These are phyloP conservation scores for Mangifera indica DNA, from an alignment of 345 rosid genomes.

Conservation along the genomic window DNA sequence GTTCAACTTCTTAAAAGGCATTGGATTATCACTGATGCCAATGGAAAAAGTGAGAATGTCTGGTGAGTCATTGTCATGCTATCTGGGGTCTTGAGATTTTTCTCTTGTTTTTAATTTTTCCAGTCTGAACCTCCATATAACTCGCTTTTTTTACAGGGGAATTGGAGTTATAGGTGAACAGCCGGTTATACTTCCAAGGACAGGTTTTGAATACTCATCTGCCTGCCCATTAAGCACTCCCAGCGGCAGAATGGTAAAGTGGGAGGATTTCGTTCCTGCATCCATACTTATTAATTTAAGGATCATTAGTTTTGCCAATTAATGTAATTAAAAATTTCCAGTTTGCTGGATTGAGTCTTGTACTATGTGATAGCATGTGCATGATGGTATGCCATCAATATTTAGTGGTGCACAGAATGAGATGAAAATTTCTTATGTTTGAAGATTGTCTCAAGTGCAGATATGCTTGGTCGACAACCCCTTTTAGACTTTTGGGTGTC, in stretches of 20 bases:
- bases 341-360: not conserved
- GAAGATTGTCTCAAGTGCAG: not conserved
- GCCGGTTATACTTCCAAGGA: constrained; percentile 67
- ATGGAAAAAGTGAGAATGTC: constrained; percentile 60
- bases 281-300: not conserved
- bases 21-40: constrained; percentile 70
- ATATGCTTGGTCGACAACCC: not conserved
- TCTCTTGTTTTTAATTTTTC: not conserved
- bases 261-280: not conserved
- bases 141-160: constrained; percentile 41
- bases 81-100: not conserved
- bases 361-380: not conserved
- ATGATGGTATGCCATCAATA: not conserved
- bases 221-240: constrained; percentile 71
- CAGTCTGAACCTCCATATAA: constrained; percentile 8
- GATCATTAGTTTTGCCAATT: not conserved
- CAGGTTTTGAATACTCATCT: constrained; percentile 74
- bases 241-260: constrained; percentile 66
- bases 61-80: constrained; percentile 44
- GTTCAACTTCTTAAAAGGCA: constrained; percentile 80
- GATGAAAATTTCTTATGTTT: not conserved
- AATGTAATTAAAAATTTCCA: not conserved
- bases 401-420: not conserved
- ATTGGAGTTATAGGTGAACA: constrained; percentile 77
- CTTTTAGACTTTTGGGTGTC: not conserved